Conservation (phyloP, 805 yeast genomes). For the Middelhovenomyces tepae region DNA sequence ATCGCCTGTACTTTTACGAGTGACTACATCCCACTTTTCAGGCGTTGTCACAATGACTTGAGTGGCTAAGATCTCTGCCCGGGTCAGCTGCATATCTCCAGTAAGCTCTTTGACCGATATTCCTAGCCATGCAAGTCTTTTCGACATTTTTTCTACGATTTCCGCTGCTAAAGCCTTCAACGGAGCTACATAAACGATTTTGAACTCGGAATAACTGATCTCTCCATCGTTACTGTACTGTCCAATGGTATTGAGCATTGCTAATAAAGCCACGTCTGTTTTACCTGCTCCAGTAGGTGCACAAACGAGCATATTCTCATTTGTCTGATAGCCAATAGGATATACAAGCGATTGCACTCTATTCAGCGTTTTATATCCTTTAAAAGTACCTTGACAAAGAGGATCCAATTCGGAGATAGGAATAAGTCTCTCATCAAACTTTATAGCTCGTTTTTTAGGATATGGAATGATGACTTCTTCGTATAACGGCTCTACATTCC, state of each 20-base stretch:
- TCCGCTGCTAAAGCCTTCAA: conserved; percentile 93
- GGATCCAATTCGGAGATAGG: conserved; percentile 58
- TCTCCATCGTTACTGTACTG: conserved; percentile 53
- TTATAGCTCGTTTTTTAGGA: conserved; percentile 35
- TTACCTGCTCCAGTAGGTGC: conserved; percentile 99
- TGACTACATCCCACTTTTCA: conserved; percentile 96
- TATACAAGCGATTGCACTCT: conserved; percentile 84
- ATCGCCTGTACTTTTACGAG: conserved; percentile 87
- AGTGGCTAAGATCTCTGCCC: conserved; percentile 68
- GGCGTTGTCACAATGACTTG: conserved; percentile 92
- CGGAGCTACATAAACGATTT: conserved; percentile 89
- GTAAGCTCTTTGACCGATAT: conserved; percentile 81
- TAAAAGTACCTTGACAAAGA: conserved; percentile 77
- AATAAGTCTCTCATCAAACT: conserved; percentile 38
- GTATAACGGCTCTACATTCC: conserved; percentile 35
- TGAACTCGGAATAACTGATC: conserved; percentile 75
- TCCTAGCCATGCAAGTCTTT: conserved; percentile 75
- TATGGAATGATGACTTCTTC: conserved; percentile 85
- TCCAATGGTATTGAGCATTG: conserved; percentile 70
- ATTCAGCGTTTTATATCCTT: conserved; percentile 67
- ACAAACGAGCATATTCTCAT: conserved; percentile 91
- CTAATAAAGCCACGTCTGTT: conserved; percentile 81
- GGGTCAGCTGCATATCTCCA: conserved; percentile 90
- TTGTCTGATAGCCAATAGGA: conserved; percentile 87
- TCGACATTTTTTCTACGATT: conserved; percentile 81